A percentile compares a stretch with the other conserved stretches of the same genome.
phyloP scores from a whole-genome alignment of 2,329 filamentous ascomycete genomes.

The Aureobasidium sp. region DNA sequence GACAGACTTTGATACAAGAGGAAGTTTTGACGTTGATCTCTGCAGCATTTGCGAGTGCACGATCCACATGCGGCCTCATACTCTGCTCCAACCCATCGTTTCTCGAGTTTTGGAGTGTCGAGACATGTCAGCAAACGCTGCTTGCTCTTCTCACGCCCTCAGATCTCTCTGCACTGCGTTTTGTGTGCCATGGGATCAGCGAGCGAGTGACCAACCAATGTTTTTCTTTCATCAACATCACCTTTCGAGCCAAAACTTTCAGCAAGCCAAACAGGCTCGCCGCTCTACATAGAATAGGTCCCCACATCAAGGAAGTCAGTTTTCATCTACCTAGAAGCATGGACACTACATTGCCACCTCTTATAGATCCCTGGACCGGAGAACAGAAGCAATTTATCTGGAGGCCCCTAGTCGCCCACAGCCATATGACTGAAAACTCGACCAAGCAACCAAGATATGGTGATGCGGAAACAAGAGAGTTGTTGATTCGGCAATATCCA shows the following conservation, averaged over 20 bases:
- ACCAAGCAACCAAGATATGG: constrained; percentile 67
- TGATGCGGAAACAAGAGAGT: constrained; percentile 68
- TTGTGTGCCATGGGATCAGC: constrained; percentile 63
- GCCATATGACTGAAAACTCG: constrained; percentile 45
- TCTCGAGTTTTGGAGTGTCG: constrained; percentile 44
- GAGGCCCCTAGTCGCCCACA: constrained; percentile 60
- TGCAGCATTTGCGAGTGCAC: constrained; percentile 38
- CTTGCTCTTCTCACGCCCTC: constrained; percentile 35
- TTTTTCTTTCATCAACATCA: constrained; percentile 62
- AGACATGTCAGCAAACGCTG: constrained; percentile 40
- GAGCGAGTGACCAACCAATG: constrained; percentile 62
- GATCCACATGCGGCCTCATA: constrained; percentile 43
- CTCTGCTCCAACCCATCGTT: constrained; percentile 43
- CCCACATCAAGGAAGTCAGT: constrained; percentile 68
- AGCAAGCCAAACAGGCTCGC: constrained; percentile 66
- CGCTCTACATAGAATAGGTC: constrained; percentile 69
- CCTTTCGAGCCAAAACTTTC: constrained; percentile 68
- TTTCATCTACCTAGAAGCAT: constrained; percentile 70
- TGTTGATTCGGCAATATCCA: constrained; percentile 80
- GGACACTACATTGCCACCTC: constrained; percentile 77
- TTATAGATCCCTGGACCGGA: constrained; percentile 70
- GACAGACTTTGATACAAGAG: neutral
- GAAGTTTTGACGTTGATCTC: constrained; percentile 16
- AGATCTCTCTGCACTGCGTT: constrained; percentile 48
- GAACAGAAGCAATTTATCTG: constrained; percentile 76